Base-by-base conservation (phyloP, 2,329 filamentous ascomycete genomes). In the Colletotrichum karsti region DNA sequence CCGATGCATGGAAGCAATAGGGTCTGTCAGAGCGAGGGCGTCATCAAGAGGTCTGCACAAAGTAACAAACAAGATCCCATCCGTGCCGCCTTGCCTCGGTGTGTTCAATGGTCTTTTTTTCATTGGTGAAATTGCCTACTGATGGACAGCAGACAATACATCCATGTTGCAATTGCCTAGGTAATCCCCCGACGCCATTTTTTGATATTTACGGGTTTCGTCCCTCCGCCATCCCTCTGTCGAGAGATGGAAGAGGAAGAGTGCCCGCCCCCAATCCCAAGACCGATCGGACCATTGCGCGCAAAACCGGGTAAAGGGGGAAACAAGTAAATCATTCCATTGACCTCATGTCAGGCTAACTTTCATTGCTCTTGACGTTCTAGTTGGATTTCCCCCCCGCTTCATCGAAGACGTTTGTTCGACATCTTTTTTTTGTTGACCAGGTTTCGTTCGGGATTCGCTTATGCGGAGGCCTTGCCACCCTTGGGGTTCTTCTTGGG, bases 151-250 rank as follows among this genome's bases (percentile, higher is more conserved):
- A 64, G 65, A 65, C 65, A 65, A 50, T 50, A 37, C 60, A 58
- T 53, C 74, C 74, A 74, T 73, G 73, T 76, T 46, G 66, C 77
- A 84, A 84, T 84, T 82, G 81, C 84, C 84, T 53, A 58, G 60
- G 53, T 58, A 82, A 83, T 84, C 82, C 84, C 82, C 81, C 84
- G 84, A 87, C 85, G 85, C 85, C 85, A 80, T 80, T 79, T 83
- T 84, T 56, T 20, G 41, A 18, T 39, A 18, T 30, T 26, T 12
- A 42, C 18, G 18, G 35, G 12, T 30, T 51, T 33, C 59, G 26
- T 30, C 20, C n/a, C 9, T 53, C 30, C 13, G 18, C 48, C 39
- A 13, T n/a, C 13, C 37, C 46, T 63, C 44, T 57, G 44, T 26
- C 60, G 24, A 64, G 44, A 59, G 24, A 51, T 51, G 13, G 4